Percentiles rank a stretch among this genome's conserved stretches.
Evolutionary conservation across 140 eudicot genomes (phyloP).

Genomic region (Senecio squalidus): DNA sequence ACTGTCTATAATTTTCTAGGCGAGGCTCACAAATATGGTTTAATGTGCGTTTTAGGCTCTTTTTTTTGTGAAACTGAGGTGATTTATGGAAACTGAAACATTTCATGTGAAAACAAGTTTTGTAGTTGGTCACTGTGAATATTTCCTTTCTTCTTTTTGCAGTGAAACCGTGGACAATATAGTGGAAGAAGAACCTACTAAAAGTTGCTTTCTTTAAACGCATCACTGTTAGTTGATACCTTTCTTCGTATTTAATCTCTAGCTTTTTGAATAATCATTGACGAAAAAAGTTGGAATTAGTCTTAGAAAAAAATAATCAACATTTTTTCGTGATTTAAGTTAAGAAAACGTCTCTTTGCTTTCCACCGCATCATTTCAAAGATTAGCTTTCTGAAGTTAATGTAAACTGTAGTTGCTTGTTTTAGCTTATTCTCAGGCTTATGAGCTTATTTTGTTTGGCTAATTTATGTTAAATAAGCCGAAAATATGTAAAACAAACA

Average conservation of each 20-base stretch:
- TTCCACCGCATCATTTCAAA: conserved; percentile 14
- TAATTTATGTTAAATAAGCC: no score
- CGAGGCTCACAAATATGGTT: no score
- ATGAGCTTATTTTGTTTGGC: no score
- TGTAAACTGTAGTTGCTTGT: background rate
- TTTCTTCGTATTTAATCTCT: conserved; percentile 21
- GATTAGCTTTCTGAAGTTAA: conserved; percentile 21
- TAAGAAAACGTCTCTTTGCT: background rate
- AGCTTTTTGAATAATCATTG: conserved; percentile 11
- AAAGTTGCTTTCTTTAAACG: conserved; percentile 38
- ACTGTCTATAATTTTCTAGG: conserved; percentile 16
- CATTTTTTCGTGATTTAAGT: background rate
- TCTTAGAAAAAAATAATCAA: background rate
- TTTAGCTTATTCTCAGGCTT: no score
- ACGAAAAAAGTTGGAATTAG: background rate
- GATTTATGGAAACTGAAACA: no score
- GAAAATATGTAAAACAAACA: no score
- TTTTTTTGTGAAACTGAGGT: no score
- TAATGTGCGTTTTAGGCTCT: no score
- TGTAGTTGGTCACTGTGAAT: conserved; percentile 6
- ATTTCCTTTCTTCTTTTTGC: conserved; percentile 11
- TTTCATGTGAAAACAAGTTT: no score
- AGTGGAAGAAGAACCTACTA: conserved; percentile 29
- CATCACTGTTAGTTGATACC: conserved; percentile 24
- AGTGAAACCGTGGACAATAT: conserved; percentile 4